Base-by-base conservation (phyloP, 257 asterid genomes). In the Fraxinus cuspidata region DNA sequence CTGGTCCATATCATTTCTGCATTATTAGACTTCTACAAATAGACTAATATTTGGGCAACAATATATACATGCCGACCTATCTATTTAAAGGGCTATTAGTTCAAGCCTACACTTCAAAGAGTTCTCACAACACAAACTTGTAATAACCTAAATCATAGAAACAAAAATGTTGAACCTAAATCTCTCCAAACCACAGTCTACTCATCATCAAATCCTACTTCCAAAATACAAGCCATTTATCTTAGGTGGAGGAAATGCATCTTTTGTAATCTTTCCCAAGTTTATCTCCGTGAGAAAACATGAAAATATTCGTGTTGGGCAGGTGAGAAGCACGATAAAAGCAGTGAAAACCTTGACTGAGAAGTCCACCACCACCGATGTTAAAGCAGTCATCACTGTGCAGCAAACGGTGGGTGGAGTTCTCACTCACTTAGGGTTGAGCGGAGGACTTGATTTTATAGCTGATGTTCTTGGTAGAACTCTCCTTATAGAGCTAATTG, bases 351-450 rank as follows among this genome's bases (percentile, higher is more conserved):
- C 38, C 66, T 10, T 80, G 19, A 21, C 70, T 7, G 81, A 79
- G 70, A 87, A 78, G 35, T 15, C 84, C 38, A 18, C 84, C 6
- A 77, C 80, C n/a, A 63, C 38, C 73, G 23, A 35, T 16, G 86
- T 84, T 5, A 89, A 84, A 71, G 92, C 83, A 1, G 49, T 80
- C 7, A 73, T 92, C 1, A 86, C 86, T 1, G 96, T 84, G 72
- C 83, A 81, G 32, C 72, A 74, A 9, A 85, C 94, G 0, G 80
- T 79, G n/a, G 91, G 88, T 0, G 90, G 90, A 8, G 74, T 73
- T 40, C 47, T 77, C 16, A 3, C 76, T 1, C 37, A 74, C 64
- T 28, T 78, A 37, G 42, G 42, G 2, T 32, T 77, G 21, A 31
- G 70, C 49, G 60, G 42, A 7, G 42, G 2, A 9, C 42, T 84